Conservation (phyloP, 495 filamentous ascomycete species). For the Patellaria atrata region DNA sequence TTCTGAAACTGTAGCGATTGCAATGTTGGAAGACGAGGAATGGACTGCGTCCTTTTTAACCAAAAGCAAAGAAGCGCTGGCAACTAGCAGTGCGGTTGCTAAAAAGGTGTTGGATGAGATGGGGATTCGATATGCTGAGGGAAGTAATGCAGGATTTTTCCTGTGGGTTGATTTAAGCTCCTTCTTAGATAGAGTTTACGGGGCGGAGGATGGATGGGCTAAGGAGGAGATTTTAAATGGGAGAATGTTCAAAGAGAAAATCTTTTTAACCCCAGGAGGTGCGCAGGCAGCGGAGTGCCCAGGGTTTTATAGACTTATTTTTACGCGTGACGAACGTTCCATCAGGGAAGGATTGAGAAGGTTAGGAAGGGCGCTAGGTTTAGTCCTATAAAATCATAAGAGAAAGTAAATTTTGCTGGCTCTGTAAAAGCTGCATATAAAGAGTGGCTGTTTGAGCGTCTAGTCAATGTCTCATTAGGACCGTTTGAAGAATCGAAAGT, state of each 20-base stretch:
- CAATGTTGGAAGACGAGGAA: conserved; percentile 33
- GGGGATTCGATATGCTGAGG: conserved; percentile 29
- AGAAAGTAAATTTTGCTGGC: too few species aligned
- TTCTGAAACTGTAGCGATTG: conserved; percentile 31
- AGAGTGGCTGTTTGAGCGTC: too few species aligned
- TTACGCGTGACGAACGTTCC: conserved; percentile 27
- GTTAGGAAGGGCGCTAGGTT: too few species aligned
- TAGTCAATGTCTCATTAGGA: too few species aligned
- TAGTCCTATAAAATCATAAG: too few species aligned
- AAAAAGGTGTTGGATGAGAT: conserved; percentile 26
- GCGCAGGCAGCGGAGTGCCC: conserved; percentile 32
- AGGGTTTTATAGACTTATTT: conserved; percentile 41
- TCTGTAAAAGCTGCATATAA: too few species aligned
- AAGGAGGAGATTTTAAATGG: conserved; percentile 27
- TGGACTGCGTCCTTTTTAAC: conserved; percentile 35
- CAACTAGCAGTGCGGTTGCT: conserved; percentile 26
- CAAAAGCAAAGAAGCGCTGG: conserved; percentile 28
- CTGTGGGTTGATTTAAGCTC: conserved; percentile 43
- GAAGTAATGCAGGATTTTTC: conserved; percentile 42
- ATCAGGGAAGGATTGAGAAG: conserved; percentile 33
- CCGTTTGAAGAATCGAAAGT: too few species aligned
- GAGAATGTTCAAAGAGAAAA: conserved; percentile 28
- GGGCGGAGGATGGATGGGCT: conserved; percentile 18
- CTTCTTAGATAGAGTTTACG: conserved; percentile 23
- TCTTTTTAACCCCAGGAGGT: conserved; percentile 32